Evolutionary conservation across 352 stramenopile species (phyloP), one percentile per base, ranked within the genome.

Genomic region (Phytopythium chamaehyphon): DNA sequence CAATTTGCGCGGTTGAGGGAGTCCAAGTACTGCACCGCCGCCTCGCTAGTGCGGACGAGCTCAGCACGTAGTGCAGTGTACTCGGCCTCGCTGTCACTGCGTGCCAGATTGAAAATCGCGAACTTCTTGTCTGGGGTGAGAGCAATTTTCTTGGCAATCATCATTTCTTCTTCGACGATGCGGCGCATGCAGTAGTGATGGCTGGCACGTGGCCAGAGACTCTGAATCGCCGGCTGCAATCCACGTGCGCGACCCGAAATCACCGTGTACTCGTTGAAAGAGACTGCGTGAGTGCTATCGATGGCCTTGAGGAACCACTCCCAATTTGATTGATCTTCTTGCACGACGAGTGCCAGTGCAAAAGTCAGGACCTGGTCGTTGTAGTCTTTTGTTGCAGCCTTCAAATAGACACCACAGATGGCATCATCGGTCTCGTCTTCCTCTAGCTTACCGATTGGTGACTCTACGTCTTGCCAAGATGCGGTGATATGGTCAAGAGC

Each of bases 141-240:
- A 2, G 69, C 66, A 37, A 89, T 64, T 52, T 87, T 85, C 46
- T 83, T 83, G 35, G 51, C 59, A 44, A 68, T 55, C 28, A 83
- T 61, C 11, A 90, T 62, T 46, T 88, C 76, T 33, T 91, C 77
- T 40, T 91, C 77, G 1, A 91, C 67, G 37, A 91, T 60, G 14
- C 77, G 80, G 14, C 77, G 77, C 66, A 91, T 80, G 49, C 80
- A 91, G 38, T 75, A 76, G 57, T 86, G 80, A 40, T 86, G 75
- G 44, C 73, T 82, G 43, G 80, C 68, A 37, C 74, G 62, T 18
- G 80, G 73, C 73, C 66, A 88, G 5, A 81, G 59, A 15, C 31
- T 71, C 45, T 74, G 64, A 21, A 89, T 59, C 9, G 80, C 75
- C 7, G 65, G 47, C 45, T 84, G 65, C 1, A 91, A 57, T 8